Base-by-base conservation (phyloP, 257 asterid species). In the Leptodermis oblonga region DNA sequence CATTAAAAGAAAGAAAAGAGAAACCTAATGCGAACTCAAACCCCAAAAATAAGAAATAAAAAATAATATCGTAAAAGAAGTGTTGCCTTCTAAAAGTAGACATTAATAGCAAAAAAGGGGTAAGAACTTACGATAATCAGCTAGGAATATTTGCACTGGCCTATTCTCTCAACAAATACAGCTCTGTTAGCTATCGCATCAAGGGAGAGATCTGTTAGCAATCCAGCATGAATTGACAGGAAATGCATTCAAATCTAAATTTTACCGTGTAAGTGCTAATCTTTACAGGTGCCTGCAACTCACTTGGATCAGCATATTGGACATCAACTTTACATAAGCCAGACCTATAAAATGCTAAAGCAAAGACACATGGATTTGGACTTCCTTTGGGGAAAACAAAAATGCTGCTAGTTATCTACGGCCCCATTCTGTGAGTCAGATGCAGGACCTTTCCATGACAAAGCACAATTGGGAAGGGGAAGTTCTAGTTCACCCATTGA, bases 301-400 rank as follows among this genome's bases (percentile, higher is more conserved):
- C 98, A 53, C 74, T 83, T 68, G 73, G 88, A 80, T 92, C 97
- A 70, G 92, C 87, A 83, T 88, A 92, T 51, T 81, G 90, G 6
- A 86, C 86, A 80, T 88, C 97, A 43, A 86, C 52, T 1, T 88
- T 59, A 78, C 88, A 92, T 15, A 93, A 85, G 28, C 82, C 86
- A 62, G 98, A 75, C 77, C 93, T 77, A 76, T 84, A 88, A 82
- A 92, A 90, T 30, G 98, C 90, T 80, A 90, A 79, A 22, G 96
- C 97, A 84, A 90, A 90, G 78, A 88, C 81, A 73, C 98, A 90
- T 56, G 98, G 97, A 62, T 88, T 83, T 0, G 95, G 86, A 75
- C 90, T 92, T 30, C 97, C 97, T 82, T 92, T 92, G 5, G 96
- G 92, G 69, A 92, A 92, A 37, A 92, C 96, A 45, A 90, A 68